Evolutionary conservation across 2,329 filamentous ascomycete genomes (phyloP).

Genomic region (Talaromyces atroroseus): DNA sequence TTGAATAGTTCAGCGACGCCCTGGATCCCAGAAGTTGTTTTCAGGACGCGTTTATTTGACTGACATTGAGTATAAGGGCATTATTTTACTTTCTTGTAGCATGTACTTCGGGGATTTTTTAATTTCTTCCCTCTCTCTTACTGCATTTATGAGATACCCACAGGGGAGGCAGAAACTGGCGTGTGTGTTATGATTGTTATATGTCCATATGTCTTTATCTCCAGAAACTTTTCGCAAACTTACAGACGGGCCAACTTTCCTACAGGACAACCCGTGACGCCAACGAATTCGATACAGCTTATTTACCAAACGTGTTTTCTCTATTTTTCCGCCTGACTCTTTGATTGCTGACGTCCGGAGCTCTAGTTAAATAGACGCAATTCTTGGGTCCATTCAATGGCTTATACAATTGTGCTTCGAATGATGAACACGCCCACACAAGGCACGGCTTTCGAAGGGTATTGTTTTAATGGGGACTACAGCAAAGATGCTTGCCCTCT

Average conservation of each 20-base stretch:
- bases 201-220: slow-evolving; percentile 2
- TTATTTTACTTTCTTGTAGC: background rate
- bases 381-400: background rate
- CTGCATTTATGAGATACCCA: slow-evolving; percentile 8
- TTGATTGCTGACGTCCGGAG: background rate
- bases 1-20: background rate
- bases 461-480: background rate
- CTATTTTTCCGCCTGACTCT: background rate
- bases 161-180: slow-evolving; percentile 3
- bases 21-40: background rate
- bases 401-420: background rate
- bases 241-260: slow-evolving; percentile 4
- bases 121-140: background rate
- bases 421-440: background rate
- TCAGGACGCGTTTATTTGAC: background rate
- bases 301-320: background rate
- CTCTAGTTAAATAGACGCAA: background rate
- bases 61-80: background rate
- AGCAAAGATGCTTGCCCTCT: slow-evolving; percentile 6
- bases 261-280: slow-evolving; percentile 7
- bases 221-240: background rate
- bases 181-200: background rate
- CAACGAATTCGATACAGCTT: slow-evolving; percentile 13
- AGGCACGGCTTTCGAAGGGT: background rate
- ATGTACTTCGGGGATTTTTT: background rate